Conservation (phyloP, 73 alveolate genomes). For the Stentor roeselii region DNA sequence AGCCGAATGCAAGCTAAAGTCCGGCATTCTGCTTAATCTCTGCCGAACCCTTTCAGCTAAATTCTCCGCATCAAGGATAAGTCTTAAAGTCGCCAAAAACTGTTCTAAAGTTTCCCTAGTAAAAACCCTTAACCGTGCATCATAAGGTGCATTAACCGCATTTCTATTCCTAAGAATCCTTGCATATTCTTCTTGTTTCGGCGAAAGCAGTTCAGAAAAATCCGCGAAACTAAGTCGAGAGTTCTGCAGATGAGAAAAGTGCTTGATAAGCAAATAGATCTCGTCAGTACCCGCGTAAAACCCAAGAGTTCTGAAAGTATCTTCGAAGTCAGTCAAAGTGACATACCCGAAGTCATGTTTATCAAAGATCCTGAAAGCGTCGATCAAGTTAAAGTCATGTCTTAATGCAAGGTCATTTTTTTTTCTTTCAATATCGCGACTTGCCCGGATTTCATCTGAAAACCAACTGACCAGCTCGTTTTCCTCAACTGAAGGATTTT, state of each 20-base stretch:
- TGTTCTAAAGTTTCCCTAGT: conserved; percentile 28
- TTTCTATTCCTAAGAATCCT: conserved; percentile 26
- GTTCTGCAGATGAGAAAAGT: neutral
- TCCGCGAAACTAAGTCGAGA: conserved; percentile 38
- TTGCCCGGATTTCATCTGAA: conserved; percentile 38
- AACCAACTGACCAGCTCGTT: conserved; percentile 28
- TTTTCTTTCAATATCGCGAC: conserved; percentile 63
- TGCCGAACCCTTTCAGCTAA: conserved; percentile 35
- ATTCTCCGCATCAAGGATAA: conserved; percentile 32
- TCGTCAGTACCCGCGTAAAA: conserved; percentile 36
- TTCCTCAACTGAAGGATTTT: neutral
- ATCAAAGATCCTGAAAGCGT: conserved; percentile 82
- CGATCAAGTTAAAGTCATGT: conserved; percentile 80
- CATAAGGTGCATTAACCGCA: conserved; percentile 10
- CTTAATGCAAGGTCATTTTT: conserved; percentile 61
- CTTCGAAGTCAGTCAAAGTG: conserved; percentile 56
- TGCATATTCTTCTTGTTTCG: conserved; percentile 37
- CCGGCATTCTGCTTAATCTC: conserved; percentile 32
- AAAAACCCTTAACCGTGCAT: conserved; percentile 28
- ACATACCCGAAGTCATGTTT: conserved; percentile 58
- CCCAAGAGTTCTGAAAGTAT: conserved; percentile 44
- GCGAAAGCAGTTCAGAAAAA: conserved; percentile 43
- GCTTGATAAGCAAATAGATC: conserved; percentile 33
- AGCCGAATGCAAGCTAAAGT: conserved; percentile 38
- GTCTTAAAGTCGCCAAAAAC: conserved; percentile 27